A percentile compares a stretch with the other conserved stretches of the same genome.
Evolutionary conservation across 176 grass and related monocot genomes (phyloP).

Genomic region (Thinopyrum elongatum): DNA sequence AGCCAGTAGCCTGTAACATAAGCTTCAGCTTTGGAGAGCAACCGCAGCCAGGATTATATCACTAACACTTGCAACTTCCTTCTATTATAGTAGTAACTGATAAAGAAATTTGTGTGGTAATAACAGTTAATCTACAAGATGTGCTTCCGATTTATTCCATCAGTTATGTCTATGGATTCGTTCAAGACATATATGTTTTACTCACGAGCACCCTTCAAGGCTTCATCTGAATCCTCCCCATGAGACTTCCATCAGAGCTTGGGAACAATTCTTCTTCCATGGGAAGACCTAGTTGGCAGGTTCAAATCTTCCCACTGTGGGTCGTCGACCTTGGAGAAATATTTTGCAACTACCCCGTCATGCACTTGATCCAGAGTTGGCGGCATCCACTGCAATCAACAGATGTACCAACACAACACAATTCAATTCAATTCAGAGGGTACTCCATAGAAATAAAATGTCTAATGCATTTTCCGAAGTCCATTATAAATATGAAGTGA

Average conservation of each 20-base stretch:
- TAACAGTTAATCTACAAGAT: background rate
- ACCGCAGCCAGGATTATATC: background rate
- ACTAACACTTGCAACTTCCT: background rate
- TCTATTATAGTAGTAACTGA: background rate
- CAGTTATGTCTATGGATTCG: background rate
- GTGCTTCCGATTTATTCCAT: constrained; percentile 13
- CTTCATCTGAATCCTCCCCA: background rate
- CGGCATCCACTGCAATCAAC: constrained; percentile 83
- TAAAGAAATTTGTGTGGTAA: background rate
- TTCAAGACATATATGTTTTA: background rate
- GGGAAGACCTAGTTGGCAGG: constrained; percentile 34
- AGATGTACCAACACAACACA: background rate
- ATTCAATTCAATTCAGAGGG: background rate
- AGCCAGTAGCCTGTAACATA: background rate
- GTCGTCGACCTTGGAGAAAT: constrained; percentile 75
- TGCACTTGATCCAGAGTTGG: constrained; percentile 67
- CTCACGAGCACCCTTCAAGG: background rate
- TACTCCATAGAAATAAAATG: background rate
- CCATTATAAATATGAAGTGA: constrained; percentile 15
- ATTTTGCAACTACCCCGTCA: constrained; percentile 46
- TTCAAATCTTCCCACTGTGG: constrained; percentile 72
- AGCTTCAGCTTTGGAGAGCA: background rate
- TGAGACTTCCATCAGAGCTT: constrained; percentile 54
- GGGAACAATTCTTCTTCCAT: constrained; percentile 43
- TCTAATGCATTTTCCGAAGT: background rate